Conservation (phyloP, 495 filamentous ascomycete species). For the Lichenothelia convexa region DNA sequence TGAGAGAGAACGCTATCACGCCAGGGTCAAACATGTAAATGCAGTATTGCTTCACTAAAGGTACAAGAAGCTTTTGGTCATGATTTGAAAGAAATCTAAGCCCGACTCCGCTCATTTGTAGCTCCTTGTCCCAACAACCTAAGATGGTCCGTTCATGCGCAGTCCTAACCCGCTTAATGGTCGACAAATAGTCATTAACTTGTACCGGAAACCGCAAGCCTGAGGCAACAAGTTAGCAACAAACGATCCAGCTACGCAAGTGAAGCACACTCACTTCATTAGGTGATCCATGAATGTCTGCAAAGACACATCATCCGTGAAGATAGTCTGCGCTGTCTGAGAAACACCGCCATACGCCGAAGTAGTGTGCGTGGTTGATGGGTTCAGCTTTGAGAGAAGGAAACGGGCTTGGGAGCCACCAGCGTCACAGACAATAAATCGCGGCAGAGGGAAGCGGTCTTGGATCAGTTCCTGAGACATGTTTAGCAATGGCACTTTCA, state of each 20-base stretch:
- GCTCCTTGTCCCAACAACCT: no score
- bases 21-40: no score
- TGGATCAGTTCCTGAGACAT: constrained; percentile 72
- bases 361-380: constrained; percentile 92
- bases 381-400: constrained; percentile 93
- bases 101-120: no score
- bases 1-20: no score
- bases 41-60: no score
- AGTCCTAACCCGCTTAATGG: no score
- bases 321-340: constrained; percentile 92
- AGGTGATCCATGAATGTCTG: constrained; percentile 99
- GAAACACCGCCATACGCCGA: constrained; percentile 67
- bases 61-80: no score
- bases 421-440: constrained; percentile 97
- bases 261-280: constrained; percentile 62
- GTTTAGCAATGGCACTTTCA: background rate
- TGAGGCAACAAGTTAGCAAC: background rate
- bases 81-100: no score
- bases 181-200: no score
- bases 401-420: constrained; percentile 97
- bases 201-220: background rate
- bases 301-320: constrained; percentile 95
- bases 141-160: no score
- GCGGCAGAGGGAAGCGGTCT: constrained; percentile 91
- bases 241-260: constrained; percentile 1